phyloP scores from a whole-genome alignment of 805 yeast genomes.

The Ogataea pini region DNA sequence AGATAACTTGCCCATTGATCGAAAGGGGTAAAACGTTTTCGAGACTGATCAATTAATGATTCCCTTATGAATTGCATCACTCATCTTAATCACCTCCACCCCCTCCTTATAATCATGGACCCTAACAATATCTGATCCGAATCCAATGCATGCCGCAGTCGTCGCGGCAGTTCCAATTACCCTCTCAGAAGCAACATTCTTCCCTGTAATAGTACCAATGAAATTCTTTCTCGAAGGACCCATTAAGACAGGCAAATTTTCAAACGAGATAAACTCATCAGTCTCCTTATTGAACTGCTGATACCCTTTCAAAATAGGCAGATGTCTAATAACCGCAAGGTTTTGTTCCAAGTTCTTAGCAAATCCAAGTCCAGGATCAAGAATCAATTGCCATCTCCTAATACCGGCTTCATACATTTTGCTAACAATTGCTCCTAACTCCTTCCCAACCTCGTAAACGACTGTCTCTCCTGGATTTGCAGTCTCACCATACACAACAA shows the following conservation, averaged over 20 bases:
- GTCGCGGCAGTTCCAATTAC: constrained; percentile 76
- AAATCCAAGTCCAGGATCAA: constrained; percentile 96
- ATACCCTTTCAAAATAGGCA: constrained; percentile 50
- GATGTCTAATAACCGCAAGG: constrained; percentile 56
- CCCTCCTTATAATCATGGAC: constrained; percentile 79
- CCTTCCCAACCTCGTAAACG: constrained; percentile 50
- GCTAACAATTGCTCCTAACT: constrained; percentile 55
- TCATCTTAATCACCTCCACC: constrained; percentile 53
- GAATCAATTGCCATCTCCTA: constrained; percentile 82
- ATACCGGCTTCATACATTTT: constrained; percentile 66
- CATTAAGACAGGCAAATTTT: constrained; percentile 64
- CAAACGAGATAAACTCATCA: constrained; percentile 42
- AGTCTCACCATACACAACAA: neutral
- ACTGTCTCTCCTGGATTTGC: constrained; percentile 34
- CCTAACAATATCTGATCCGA: constrained; percentile 76
- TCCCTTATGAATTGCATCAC: constrained; percentile 67
- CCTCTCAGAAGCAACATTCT: constrained; percentile 57
- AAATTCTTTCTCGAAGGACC: constrained; percentile 92
- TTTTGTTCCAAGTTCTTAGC: constrained; percentile 83
- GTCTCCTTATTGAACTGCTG: constrained; percentile 22
- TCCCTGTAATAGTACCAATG: constrained; percentile 72
- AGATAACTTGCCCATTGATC: no score
- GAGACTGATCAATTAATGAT: no score
- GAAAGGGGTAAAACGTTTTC: no score
- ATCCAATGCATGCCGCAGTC: constrained; percentile 69